These are phyloP conservation scores for Trichoderma cornu-damae DNA, from an alignment of 2,329 filamentous ascomycete species.

Conservation along the genomic window DNA sequence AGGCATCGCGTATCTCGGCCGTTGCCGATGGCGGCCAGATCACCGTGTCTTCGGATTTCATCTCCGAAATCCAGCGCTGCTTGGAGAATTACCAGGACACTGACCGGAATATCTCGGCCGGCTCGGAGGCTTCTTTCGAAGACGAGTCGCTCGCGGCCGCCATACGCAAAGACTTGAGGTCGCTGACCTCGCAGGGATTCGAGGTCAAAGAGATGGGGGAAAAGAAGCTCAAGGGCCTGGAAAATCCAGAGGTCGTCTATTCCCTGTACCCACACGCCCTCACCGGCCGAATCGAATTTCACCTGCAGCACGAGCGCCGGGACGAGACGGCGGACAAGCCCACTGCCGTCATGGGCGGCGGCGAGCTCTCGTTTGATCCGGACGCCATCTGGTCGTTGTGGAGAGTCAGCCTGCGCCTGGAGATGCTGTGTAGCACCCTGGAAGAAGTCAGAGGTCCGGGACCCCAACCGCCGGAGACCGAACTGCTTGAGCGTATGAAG, in stretches of 20 bases:
- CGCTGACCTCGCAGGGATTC: slow-evolving; percentile 85
- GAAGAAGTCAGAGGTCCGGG: slow-evolving; percentile 61
- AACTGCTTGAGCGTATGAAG: slow-evolving; percentile 66
- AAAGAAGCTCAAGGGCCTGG: slow-evolving; percentile 89
- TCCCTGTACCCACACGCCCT: slow-evolving; percentile 90
- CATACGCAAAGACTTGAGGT: slow-evolving; percentile 82
- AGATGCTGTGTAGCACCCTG: slow-evolving; percentile 88
- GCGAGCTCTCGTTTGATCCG: slow-evolving; percentile 70
- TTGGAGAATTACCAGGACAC: slow-evolving; percentile 83
- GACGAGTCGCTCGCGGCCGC: slow-evolving; percentile 69
- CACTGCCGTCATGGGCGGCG: slow-evolving; percentile 57
- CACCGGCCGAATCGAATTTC: slow-evolving; percentile 70
- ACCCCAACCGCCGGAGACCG: slow-evolving; percentile 75
- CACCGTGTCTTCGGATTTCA: slow-evolving; percentile 93
- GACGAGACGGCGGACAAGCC: slow-evolving; percentile 49
- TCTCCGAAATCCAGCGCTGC: slow-evolving; percentile 88
- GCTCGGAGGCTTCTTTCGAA: slow-evolving; percentile 62
- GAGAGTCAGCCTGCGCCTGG: slow-evolving; percentile 80
- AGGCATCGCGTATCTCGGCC: slow-evolving; percentile 85
- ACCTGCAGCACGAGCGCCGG: slow-evolving; percentile 47
- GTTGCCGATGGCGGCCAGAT: slow-evolving; percentile 97
- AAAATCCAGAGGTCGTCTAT: slow-evolving; percentile 95
- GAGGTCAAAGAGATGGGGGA: slow-evolving; percentile 96
- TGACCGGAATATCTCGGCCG: slow-evolving; percentile 63
- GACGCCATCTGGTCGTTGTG: slow-evolving; percentile 85